phyloP scores from a whole-genome alignment of 2,329 filamentous ascomycete genomes.

The Dactylella cylindrospora region DNA sequence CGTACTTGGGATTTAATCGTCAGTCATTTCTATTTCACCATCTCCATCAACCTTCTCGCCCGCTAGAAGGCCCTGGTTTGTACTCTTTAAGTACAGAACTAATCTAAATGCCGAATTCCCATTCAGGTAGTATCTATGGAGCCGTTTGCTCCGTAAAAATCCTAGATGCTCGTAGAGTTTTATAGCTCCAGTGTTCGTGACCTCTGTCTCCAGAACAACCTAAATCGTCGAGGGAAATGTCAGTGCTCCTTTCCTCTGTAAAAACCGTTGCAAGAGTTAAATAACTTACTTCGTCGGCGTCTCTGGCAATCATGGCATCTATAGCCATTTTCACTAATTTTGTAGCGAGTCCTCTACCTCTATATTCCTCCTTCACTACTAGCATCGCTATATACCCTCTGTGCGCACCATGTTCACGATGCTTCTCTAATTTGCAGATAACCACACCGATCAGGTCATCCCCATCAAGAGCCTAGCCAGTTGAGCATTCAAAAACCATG shows the following conservation, averaged over 20 bases:
- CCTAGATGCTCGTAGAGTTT: slow-evolving; percentile 89
- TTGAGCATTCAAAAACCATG: slow-evolving; percentile 1
- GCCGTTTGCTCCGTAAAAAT: slow-evolving; percentile 85
- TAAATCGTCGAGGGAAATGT: slow-evolving; percentile 48
- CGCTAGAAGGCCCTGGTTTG: slow-evolving; percentile 1
- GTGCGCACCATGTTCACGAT: slow-evolving; percentile 76
- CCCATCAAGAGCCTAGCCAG: slow-evolving; percentile 61
- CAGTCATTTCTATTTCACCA: slow-evolving; percentile 33
- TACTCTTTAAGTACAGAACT: slow-evolving; percentile 71
- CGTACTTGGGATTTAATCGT: slow-evolving; percentile 8
- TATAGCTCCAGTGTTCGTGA: slow-evolving; percentile 85
- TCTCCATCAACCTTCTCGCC: slow-evolving; percentile 11
- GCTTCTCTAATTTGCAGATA: slow-evolving; percentile 88
- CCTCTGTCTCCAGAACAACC: slow-evolving; percentile 93
- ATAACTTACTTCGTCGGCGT: slow-evolving; percentile 73
- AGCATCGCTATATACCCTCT: slow-evolving; percentile 98
- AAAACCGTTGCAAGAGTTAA: not conserved
- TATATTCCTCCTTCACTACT: slow-evolving; percentile 77
- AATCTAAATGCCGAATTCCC: slow-evolving; percentile 92
- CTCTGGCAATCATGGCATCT: slow-evolving; percentile 78
- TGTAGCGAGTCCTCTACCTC: slow-evolving; percentile 80
- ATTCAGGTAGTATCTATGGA: slow-evolving; percentile 95
- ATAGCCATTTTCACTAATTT: slow-evolving; percentile 86
- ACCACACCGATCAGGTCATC: slow-evolving; percentile 80
- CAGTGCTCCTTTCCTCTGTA: too few relatives aligned